Percentiles rank a stretch among this genome's conserved stretches.
Evolutionary conservation across 2,329 filamentous ascomycete species (phyloP).

Genomic region (Didymella lethalis): DNA sequence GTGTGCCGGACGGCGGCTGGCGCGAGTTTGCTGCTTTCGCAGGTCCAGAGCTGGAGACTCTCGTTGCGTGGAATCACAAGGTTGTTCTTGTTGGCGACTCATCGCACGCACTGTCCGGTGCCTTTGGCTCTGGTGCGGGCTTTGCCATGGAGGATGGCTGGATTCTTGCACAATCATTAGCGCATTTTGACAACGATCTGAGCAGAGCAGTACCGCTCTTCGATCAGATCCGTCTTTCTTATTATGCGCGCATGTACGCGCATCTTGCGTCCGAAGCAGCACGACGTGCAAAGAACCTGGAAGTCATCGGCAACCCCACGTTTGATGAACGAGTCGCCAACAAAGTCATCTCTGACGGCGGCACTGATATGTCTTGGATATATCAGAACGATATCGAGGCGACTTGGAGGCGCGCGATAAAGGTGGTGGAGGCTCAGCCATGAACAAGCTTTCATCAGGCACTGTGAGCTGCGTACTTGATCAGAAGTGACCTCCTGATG

Average conservation of each 20-base stretch:
- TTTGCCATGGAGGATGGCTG: conserved; percentile 59
- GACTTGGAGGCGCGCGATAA: conserved; percentile 39
- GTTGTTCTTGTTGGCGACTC: conserved; percentile 64
- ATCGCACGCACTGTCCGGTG: conserved; percentile 62
- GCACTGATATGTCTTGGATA: conserved; percentile 51
- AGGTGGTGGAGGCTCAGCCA: neutral
- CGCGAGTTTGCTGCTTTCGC: conserved; percentile 60
- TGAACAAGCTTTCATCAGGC: neutral
- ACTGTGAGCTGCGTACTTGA: neutral
- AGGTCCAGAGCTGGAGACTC: conserved; percentile 53
- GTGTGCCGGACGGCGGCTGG: conserved; percentile 54
- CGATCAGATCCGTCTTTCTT: conserved; percentile 51
- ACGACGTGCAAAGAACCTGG: conserved; percentile 10
- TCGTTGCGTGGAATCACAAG: conserved; percentile 53
- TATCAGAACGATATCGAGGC: conserved; percentile 54
- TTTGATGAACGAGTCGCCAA: conserved; percentile 40
- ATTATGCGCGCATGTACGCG: conserved; percentile 54
- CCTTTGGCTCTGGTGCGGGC: conserved; percentile 56
- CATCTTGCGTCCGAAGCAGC: conserved; percentile 37
- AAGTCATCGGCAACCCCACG: conserved; percentile 27
- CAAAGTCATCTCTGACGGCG: conserved; percentile 45
- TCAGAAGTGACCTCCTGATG: neutral
- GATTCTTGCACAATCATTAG: conserved; percentile 51
- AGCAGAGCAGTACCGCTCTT: conserved; percentile 50
- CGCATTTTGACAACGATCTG: conserved; percentile 27